Evolutionary conservation across 2,329 filamentous ascomycete genomes (phyloP), one percentile per base, ranked within the genome.

Genomic region (Parastagonospora nodorum): DNA sequence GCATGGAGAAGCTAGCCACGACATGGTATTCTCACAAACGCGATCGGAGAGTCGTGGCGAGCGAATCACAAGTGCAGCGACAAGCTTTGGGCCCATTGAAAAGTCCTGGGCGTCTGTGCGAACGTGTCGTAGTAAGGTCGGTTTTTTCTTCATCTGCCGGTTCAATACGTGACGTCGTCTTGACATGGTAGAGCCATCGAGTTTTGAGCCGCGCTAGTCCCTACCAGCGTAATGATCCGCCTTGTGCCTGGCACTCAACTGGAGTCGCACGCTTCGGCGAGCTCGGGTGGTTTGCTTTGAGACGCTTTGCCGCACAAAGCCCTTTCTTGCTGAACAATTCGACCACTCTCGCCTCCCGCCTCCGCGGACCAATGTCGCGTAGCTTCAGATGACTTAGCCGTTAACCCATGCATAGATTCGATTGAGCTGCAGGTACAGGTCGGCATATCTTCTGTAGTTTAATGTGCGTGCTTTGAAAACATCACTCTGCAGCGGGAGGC

Each of bases 111-210:
- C 37, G 48, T 43, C 45, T 52, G 53, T 53, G 54, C 50, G 39
- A 60, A 63, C 46, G 60, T 60, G 57, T 63, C 50, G 55, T 47
- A 24, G 31, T 51, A 50, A 50, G 57, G 47, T 36, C 45, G 6
- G 30, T 15, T 15, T 41, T 43, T 37, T 51, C 14, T 31, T 31
- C 31, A 58, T 56, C 48, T 57, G 55, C 61, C 60, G 58, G 16
- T 36, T 49, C 38, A 27, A 29, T 45, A 55, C 42, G 66, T 71
- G 68, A 73, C 69, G 68, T 66, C 55, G 58, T 45, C 52, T 67
- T 72, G 68, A 73, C 67, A 67, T 63, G 53, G 43, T 60, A 44
- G 50, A 63, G 46, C 42, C 11, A 33, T 54, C 29, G 19, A 45
- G 27, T 42, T 58, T 57, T 56, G 45, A 64, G 63, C 57, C 42